Percentiles rank a stretch among this genome's conserved stretches.
phyloP scores from a whole-genome alignment of 768 basidiomycete species.

The Coprinopsis marcescibilis region DNA sequence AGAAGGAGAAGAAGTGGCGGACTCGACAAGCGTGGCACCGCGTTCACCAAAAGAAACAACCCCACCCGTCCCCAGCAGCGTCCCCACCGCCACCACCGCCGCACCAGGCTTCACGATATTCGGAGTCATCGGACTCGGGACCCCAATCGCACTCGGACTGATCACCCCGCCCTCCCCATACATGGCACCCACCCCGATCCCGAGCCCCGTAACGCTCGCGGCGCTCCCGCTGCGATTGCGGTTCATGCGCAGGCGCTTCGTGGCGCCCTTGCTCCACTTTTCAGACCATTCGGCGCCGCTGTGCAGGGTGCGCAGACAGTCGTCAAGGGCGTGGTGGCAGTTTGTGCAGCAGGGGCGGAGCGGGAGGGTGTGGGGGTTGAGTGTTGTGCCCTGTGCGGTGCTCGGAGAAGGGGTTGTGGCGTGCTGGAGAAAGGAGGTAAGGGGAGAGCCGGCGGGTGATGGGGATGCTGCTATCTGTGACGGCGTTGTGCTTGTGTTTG shows the following conservation, averaged over 20 bases:
- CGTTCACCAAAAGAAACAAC: not conserved
- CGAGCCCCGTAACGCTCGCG: not conserved
- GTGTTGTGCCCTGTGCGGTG: not conserved
- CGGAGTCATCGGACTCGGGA: not conserved
- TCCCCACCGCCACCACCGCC: not conserved
- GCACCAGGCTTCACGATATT: not conserved
- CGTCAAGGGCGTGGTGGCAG: not conserved
- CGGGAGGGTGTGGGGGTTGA: not conserved
- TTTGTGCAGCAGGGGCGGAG: conserved; percentile 5
- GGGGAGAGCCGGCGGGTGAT: not conserved
- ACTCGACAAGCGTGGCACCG: not conserved
- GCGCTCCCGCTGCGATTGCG: not conserved
- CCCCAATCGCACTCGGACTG: not conserved
- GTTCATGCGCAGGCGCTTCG: not conserved
- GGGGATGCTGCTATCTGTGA: not conserved
- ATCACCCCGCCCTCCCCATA: conserved; percentile 1
- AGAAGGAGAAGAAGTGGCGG: not conserved
- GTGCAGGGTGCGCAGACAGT: not conserved
- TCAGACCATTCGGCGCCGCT: not conserved
- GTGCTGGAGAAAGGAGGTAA: not conserved
- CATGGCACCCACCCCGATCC: not conserved
- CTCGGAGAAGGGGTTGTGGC: not conserved
- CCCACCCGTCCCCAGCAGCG: not conserved
- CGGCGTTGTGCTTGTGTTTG: not conserved
- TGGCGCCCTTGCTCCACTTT: not conserved